Evolutionary conservation across 805 yeast species (phyloP), one percentile per base, ranked within the genome.

Genomic region (Yamadazyma endophytica): DNA sequence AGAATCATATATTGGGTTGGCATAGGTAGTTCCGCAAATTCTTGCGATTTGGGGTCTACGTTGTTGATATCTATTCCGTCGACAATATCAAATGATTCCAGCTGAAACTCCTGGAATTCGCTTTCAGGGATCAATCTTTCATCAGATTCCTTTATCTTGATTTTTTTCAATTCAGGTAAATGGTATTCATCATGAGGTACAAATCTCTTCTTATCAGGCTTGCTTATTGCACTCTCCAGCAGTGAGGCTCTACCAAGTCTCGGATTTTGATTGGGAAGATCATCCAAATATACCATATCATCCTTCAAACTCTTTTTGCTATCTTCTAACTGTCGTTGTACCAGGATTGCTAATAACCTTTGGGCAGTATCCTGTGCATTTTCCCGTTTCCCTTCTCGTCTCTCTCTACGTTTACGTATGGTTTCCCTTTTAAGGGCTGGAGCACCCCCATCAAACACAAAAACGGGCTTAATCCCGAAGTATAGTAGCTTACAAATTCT

Each of bases 391-490:
- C 86, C 95, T 43, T 79, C 79, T 26, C 96, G 60, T 38, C 84
- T 59, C 46, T 83, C 85, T 42, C 76, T 73, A 41, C 99, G 71
- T 36, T 75, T 69, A 11, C 68, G 68, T 12, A 92, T 83, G 0
- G 96, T 90, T 36, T 78, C 78, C 40, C 79, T 65, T 61, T 92
- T 92, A 49, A 92, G 58, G 1, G 70, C 67, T 0, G 96, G 96
- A 0, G 94, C 96, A 1, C 92, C 96, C 17, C 97, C 97, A 61
- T 89, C 97, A 64, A 89, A 89, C 1, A 89, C 92, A 66, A 89
- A 89, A 5, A 89, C 82, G 0, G 97, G 97, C 31, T 64, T 69
- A 13, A 83, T 87, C 0, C 97, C 97, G 61, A 80, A 84, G 53
- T 77, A 92, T 15, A 92, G 56, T 38, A 92, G 59, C 47, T 92